Evolutionary conservation across 371 early-diverging fungal species (phyloP).

Genomic region (Ordospora colligata): DNA sequence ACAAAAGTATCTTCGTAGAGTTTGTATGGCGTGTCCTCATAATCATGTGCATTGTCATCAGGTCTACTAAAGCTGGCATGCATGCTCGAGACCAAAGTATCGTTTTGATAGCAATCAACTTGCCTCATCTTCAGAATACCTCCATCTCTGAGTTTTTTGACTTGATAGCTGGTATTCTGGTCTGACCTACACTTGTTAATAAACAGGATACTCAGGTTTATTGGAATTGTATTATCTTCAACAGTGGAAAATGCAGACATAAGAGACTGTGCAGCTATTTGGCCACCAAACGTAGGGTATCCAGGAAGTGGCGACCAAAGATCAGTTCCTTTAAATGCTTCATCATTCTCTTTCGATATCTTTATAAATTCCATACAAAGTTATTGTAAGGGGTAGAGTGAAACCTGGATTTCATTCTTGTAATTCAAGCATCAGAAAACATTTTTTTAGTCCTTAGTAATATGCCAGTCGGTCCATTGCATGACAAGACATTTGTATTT

Average conservation of each 20-base stretch:
- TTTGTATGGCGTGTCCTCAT: not conserved
- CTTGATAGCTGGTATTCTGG: not conserved
- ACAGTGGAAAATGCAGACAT: constrained; percentile 13
- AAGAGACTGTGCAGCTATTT: constrained; percentile 26
- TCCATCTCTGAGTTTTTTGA: constrained; percentile 19
- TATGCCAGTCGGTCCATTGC: constrained; percentile 28
- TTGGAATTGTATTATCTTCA: not conserved
- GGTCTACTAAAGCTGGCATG: not conserved
- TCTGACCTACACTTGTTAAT: constrained; percentile 3
- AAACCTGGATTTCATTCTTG: no score
- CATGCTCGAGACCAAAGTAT: not conserved
- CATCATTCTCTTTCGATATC: not conserved
- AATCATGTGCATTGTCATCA: not conserved
- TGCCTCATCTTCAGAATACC: constrained; percentile 7
- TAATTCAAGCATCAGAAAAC: not conserved
- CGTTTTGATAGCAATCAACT: constrained; percentile 16
- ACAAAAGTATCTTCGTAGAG: constrained; percentile 6
- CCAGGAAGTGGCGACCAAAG: constrained; percentile 32
- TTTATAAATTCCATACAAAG: constrained; percentile 20
- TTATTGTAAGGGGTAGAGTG: no score
- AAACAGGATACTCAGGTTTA: constrained; percentile 11
- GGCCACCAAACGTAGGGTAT: constrained; percentile 38
- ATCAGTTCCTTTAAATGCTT: not conserved
- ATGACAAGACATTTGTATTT: constrained; percentile 51
- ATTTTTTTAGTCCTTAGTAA: not conserved